Evolutionary conservation across 1,284 basidiomycete genomes (phyloP), one percentile per base, ranked within the genome.

Genomic region (Sanghuangporus baumii): DNA sequence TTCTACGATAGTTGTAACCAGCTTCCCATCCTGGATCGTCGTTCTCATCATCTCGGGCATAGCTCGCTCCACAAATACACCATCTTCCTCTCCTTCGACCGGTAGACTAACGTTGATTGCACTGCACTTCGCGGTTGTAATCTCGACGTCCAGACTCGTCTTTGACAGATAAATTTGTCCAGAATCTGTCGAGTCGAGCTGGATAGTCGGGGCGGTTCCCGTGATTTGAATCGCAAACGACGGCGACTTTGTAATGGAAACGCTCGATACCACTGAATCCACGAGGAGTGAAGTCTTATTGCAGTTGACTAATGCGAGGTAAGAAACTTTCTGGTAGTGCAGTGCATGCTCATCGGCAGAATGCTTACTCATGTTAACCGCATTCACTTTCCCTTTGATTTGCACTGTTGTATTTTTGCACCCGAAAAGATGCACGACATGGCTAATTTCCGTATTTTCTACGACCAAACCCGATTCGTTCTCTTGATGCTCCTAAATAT

Each of bases 31-130:
- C 72, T 85, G 79, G 20, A 99, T 79, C 55, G 85, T 83, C 50
- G 92, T 93, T 80, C 88, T 93, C 75, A 99, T 81, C 90, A 98
- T 98, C 77, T 99, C 97, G 0, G 97, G 97, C 43, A 99, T 79
- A 2, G 96, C 84, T 68, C 88, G 87, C 76, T 99, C 97, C 66
- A 86, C 84, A 70, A 95, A 98, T 58, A 96, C 84, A 11, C 96
- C 97, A 12, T 96, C 92, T 72, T 96, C 94, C 69, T 93, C 93
- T 43, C 86, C 91, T 67, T 88, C 88, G 1, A 91, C 87, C 0
- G 96, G 96, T 52, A 99, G 74, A 69, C 86, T 93, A 65, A 99
- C 83, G 75, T 99, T 99, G 76, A 99, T 91, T 37, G 89, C 84
- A 71, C 92, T 95, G 74, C 94, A 97, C 78, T 99, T 98, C 63